These are phyloP conservation scores for Sugiyamaella sp. DNA, from an alignment of 1,139 yeast genomes.

Conservation along the genomic window DNA sequence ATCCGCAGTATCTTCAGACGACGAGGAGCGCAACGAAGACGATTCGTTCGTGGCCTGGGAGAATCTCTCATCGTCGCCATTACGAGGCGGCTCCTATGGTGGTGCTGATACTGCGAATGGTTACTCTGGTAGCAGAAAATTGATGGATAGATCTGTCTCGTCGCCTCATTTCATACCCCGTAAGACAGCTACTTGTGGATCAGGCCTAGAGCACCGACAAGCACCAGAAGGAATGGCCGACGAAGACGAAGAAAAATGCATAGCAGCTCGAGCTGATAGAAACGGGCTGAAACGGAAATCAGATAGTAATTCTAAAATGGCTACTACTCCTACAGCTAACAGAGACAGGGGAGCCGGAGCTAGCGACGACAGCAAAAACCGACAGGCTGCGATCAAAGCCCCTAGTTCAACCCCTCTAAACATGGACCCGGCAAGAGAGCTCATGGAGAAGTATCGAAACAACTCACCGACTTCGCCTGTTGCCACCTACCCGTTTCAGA, in stretches of 20 bases:
- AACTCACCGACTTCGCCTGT: slow-evolving; percentile 20
- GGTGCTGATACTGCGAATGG: not conserved
- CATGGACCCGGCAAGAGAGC: slow-evolving; percentile 24
- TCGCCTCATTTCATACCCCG: slow-evolving; percentile 12
- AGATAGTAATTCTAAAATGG: not conserved
- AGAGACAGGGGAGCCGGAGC: not conserved
- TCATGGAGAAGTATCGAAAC: slow-evolving; percentile 20
- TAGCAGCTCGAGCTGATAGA: not conserved
- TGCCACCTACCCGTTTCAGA: slow-evolving; percentile 19
- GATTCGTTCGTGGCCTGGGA: slow-evolving; percentile 30
- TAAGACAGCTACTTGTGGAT: no score
- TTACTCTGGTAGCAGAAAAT: not conserved
- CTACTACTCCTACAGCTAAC: not conserved
- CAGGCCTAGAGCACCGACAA: no score
- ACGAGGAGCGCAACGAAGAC: slow-evolving; percentile 3
- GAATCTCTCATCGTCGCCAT: slow-evolving; percentile 25
- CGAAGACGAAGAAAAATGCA: no score
- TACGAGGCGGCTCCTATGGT: not conserved
- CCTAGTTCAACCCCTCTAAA: slow-evolving; percentile 5
- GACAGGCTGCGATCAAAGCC: not conserved
- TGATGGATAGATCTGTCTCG: slow-evolving; percentile 1
- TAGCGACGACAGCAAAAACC: not conserved
- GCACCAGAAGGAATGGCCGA: no score
- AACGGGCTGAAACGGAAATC: not conserved
- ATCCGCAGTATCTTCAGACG: not conserved